Base-by-base conservation (phyloP, 306 rosid genomes). In the Cucumis melo region DNA sequence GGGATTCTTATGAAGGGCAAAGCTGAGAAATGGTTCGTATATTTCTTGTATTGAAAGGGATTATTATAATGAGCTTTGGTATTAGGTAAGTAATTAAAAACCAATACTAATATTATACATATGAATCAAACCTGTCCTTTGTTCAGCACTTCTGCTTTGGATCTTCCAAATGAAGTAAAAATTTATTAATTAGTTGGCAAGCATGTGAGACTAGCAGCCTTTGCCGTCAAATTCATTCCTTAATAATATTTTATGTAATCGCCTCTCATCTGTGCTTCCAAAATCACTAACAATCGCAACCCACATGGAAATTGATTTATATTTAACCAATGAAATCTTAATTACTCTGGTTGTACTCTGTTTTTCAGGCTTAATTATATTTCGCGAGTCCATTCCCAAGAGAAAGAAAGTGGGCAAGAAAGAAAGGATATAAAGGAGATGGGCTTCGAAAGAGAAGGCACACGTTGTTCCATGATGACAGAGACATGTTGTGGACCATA, bases 161-260 rank as follows among this genome's bases (percentile, higher is more conserved):
- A 73, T 17, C 63, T 23, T 78, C 68, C 79, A 74, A 54, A 17
- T 51, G 46, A 46, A 72, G 63, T 64, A 39, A 78, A 71, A 77
- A 78, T 53, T 42, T 77, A 63, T 62, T 73, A 85, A 73, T 27
- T 80, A 78, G 89, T 59, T 83, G 87, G 86, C 83, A 82, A 82
- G 46, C 91, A 89, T 86, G 96, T 87, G 92, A 78, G 42, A 21
- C 29, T 81, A 56, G 89, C 84, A 86, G 91, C 87, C 84, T 90
- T 87, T 84, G 84, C 84, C 83, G 68, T 73, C 81, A 68, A 80
- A 64, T 58, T 55, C 71, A 53, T 56, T 78, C 80, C 78, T 74
- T 57, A 50, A 48, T 32, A 78, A 50, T 62, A 77, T 82, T 79
- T 67, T 81, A 85, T 66, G 84, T 79, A 76, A 76, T 76, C 84